Conservation (phyloP, 306 rosid genomes). For the Cicer yamashitae region DNA sequence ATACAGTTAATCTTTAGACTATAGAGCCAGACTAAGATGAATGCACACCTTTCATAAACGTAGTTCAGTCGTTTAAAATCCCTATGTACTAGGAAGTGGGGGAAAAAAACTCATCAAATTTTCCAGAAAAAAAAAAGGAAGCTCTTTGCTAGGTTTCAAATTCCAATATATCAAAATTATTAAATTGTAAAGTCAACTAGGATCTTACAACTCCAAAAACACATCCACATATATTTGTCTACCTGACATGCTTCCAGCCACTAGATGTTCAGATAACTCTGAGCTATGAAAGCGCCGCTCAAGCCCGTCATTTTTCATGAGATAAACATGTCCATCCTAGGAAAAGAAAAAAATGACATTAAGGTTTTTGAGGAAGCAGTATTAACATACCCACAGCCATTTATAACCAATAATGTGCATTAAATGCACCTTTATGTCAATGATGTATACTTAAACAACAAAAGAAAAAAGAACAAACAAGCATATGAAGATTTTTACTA, state of each 20-base stretch:
- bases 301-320: conserved; percentile 58
- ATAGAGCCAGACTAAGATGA: conserved; percentile 1
- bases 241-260: conserved; percentile 66
- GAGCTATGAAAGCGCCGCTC: conserved; percentile 61
- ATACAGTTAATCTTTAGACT: conserved; percentile 2
- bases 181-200: conserved; percentile 23
- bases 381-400: conserved; percentile 23
- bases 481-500: conserved; percentile 12
- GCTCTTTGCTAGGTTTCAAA: conserved; percentile 12
- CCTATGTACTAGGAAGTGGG: neutral
- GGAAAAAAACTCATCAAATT: neutral
- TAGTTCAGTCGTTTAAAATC: conserved; percentile 2
- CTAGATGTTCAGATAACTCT: conserved; percentile 59
- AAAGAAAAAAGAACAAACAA: conserved; percentile 35
- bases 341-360: conserved; percentile 41
- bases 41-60: conserved; percentile 1
- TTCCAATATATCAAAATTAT: conserved; percentile 14
- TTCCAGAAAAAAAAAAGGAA: conserved; percentile 4
- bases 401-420: conserved; percentile 19
- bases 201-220: conserved; percentile 28
- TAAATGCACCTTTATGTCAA: conserved; percentile 15
- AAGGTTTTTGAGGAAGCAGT: conserved; percentile 25
- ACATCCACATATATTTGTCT: conserved; percentile 34
- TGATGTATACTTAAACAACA: conserved; percentile 24
- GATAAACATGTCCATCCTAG: conserved; percentile 55